These are phyloP conservation scores for Pinus albicaulis DNA, from an alignment of 75 land plant genomes.

Conservation along the genomic window DNA sequence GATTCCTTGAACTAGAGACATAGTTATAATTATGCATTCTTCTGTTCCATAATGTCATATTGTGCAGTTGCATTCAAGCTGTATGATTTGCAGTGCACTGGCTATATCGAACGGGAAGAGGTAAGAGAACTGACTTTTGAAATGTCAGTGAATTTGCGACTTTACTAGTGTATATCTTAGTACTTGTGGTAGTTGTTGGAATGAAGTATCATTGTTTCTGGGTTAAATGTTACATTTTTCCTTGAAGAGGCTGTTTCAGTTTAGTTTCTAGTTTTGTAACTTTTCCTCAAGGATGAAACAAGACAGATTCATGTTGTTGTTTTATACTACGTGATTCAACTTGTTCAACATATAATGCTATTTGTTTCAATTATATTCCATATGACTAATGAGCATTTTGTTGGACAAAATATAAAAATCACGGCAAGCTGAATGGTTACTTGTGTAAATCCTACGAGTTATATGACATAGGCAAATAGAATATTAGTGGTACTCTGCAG, in stretches of 20 bases:
- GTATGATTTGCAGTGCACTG: slow-evolving; percentile 80
- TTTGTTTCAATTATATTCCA: not conserved
- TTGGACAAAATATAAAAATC: not conserved
- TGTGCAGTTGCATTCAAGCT: slow-evolving; percentile 88
- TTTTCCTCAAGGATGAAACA: not conserved
- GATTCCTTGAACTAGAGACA: too few species aligned
- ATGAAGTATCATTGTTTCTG: not conserved
- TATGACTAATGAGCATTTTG: not conserved
- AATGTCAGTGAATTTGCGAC: not conserved
- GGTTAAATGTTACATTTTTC: not conserved
- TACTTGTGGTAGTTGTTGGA: not conserved
- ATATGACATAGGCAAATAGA: not conserved
- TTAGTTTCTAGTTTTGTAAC: not conserved
- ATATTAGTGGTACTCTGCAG: too few species aligned
- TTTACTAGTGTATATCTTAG: not conserved
- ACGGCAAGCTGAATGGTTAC: not conserved
- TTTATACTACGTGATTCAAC: not conserved
- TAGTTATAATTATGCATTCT: not conserved
- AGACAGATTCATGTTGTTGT: not conserved
- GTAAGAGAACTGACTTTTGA: slow-evolving; percentile 25
- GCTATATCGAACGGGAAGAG: slow-evolving; percentile 91
- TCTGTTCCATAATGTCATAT: slow-evolving; percentile 4
- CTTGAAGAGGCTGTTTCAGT: not conserved
- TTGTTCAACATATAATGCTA: not conserved
- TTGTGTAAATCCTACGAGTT: not conserved